These are phyloP conservation scores for Fusarium tupiense DNA, from an alignment of 2,329 filamentous ascomycete genomes.

Conservation along the genomic window DNA sequence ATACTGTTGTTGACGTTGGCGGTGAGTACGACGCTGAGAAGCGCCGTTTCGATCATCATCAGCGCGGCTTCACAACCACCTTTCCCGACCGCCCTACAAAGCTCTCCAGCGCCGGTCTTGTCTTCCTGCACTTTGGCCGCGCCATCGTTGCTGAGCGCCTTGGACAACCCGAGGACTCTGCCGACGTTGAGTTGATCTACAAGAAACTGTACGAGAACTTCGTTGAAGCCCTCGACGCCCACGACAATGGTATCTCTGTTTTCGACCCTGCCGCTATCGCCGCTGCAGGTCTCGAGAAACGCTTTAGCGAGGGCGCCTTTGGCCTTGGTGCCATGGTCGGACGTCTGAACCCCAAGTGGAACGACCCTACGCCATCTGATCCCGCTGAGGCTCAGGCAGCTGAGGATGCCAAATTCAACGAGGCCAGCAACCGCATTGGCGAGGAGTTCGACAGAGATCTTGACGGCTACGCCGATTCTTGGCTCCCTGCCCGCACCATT, in stretches of 20 bases:
- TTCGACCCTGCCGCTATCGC: conserved; percentile 78
- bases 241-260: conserved; percentile 92
- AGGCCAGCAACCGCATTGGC: conserved; percentile 85
- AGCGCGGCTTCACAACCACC: conserved; percentile 85
- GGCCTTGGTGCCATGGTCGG: conserved; percentile 84
- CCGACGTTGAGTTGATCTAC: conserved; percentile 80
- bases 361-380: conserved; percentile 68
- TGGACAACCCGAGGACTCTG: conserved; percentile 64
- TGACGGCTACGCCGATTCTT: conserved; percentile 76
- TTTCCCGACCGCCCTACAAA: conserved; percentile 89
- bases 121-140: conserved; percentile 95
- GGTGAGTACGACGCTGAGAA: conserved; percentile 83
- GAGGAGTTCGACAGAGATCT: conserved; percentile 87
- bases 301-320: conserved; percentile 85
- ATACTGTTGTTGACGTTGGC: conserved; percentile 98
- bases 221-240: conserved; percentile 94
- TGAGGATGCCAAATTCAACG: conserved; percentile 83
- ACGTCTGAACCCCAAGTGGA: conserved; percentile 83
- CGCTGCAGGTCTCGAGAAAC: conserved; percentile 79
- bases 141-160: conserved; percentile 75
- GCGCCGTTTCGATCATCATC: conserved; percentile 96
- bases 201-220: conserved; percentile 92
- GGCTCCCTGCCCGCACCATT: conserved; percentile 86
- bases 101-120: conserved; percentile 91
- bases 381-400: conserved; percentile 69